Evolutionary conservation across 2,329 filamentous ascomycete genomes (phyloP), one percentile per base, ranked within the genome.

Genomic region (Nemania sp.): DNA sequence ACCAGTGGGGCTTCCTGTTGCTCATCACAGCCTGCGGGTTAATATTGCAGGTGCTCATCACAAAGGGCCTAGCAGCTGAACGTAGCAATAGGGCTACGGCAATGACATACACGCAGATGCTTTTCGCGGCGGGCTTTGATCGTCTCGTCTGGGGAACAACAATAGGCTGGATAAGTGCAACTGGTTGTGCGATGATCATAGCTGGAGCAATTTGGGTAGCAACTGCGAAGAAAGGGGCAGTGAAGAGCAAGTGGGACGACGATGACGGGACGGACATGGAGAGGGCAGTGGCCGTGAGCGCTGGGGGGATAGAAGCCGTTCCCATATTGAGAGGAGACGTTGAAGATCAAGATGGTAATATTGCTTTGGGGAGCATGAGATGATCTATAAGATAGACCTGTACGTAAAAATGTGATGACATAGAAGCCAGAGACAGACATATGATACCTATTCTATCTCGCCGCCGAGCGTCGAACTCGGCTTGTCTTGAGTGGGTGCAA

Each of bases 21-120:
- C 87, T 90, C 43, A 82, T 97, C 3, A 93, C 92, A 0, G 75
- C 88, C 0, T 90, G 90, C 71, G 94, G 94, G 0, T 95, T 97
- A 76, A 78, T 91, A 24, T 92, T 95, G 87, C 94, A 97, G 85
- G 93, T 93, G 72, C 84, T 97, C n/a, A 82, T 97, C 20, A 96
- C 94, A 0, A 87, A 88, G 0, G 93, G 93, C 0, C 81, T 98
- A 55, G 82, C 91, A 26, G 88, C 90, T 68, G 92, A 94, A 75
- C 91, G 90, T 69, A 85, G 85, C 22, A 88, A 88, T 72, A 79
- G 84, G 51, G 86, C 87, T 7, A 87, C 85, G 18, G 82, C 84
- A 61, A 88, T 89, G 86, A 79, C 87, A 5, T 88, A 88, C 67
- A 87, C 86, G 6, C 84, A 87, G 53, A 87, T 88, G 82, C 75